Conservation (phyloP, 306 rosid species). For the Lathyrus aphaca region DNA sequence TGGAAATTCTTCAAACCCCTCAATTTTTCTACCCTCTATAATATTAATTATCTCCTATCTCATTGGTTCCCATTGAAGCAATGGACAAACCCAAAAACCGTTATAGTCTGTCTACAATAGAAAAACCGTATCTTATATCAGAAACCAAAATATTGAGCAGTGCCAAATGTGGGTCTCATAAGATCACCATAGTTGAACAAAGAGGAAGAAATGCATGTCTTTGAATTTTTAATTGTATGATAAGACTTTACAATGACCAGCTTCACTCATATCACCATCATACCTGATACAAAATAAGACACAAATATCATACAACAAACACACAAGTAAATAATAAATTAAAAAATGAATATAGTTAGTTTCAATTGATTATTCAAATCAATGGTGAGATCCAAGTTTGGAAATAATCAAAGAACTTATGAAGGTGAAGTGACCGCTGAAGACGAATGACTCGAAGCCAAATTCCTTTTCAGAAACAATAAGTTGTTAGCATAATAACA, state of each 20-base stretch:
- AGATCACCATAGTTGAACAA: conserved; percentile 59
- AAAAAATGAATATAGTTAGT: conserved; percentile 37
- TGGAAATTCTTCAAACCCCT: not conserved
- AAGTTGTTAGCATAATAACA: conserved; percentile 17
- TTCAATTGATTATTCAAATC: conserved; percentile 1
- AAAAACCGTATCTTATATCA: conserved; percentile 75
- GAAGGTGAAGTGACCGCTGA: conserved; percentile 35
- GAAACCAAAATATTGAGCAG: conserved; percentile 82
- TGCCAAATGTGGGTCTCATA: conserved; percentile 72
- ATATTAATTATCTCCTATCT: not conserved
- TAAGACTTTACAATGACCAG: too few relatives aligned
- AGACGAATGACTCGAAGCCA: conserved; percentile 61
- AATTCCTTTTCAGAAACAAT: conserved; percentile 55
- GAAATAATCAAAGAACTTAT: conserved; percentile 48
- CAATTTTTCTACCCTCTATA: not conserved
- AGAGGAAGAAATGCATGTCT: too few relatives aligned
- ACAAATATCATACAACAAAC: too few relatives aligned
- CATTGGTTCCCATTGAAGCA: not conserved
- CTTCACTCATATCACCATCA: too few relatives aligned
- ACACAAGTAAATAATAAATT: too few relatives aligned
- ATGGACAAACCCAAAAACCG: too few relatives aligned
- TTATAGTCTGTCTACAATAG: too few relatives aligned
- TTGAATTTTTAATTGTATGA: too few relatives aligned
- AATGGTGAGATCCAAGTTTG: conserved; percentile 13
- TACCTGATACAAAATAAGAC: too few relatives aligned